Base-by-base conservation (phyloP, 345 rosid species). In the Moricandia moricandioides region DNA sequence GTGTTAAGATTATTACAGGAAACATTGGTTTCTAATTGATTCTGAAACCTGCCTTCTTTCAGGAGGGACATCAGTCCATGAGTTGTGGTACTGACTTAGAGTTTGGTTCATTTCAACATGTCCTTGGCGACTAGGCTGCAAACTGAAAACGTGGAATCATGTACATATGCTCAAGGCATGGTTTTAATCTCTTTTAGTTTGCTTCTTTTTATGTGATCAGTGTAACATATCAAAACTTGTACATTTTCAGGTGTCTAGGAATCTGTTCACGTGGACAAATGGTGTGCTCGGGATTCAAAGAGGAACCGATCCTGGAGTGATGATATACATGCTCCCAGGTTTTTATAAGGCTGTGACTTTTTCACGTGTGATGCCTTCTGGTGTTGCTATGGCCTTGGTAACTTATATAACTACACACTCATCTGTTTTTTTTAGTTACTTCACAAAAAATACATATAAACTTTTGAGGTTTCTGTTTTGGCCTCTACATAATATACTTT, bases 321-420 rank as follows among this genome's bases (percentile, higher is more conserved):
- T 91, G 98, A 91, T 91, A 72, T 94, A 91, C 88, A 88, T 93
- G 97, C 98, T 93, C 62, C 98, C 98, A 68, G 97, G 98, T 56
- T 83, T 81, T 69, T 94, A 96, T 61, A 91, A 89, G 81, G 95
- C 91, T 5, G 75, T 47, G 62, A 87, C 87, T 21, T 84, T 70
- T 71, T 71, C 98, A 91, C 63, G 83, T 81, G 75, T 45, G 52
- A 77, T 47, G 55, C 92, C 10, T 93, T 93, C 74, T 93, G 98
- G 98, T 93, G 98, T 85, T 93, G 97, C 78, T 93, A 91, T 83
- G 97, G 96, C 33, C 5, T 11, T 35, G 40, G 40, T 35, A 35
- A 35, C 40, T 9, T 35, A 35, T 35, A 35, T 35, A 35, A 35
- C 40, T 35, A 35, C 40, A 9, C 3, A 8, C 40, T 35, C 40